phyloP scores from a whole-genome alignment of 2,329 filamentous ascomycete species.

The Colletotrichum cordylinicola region DNA sequence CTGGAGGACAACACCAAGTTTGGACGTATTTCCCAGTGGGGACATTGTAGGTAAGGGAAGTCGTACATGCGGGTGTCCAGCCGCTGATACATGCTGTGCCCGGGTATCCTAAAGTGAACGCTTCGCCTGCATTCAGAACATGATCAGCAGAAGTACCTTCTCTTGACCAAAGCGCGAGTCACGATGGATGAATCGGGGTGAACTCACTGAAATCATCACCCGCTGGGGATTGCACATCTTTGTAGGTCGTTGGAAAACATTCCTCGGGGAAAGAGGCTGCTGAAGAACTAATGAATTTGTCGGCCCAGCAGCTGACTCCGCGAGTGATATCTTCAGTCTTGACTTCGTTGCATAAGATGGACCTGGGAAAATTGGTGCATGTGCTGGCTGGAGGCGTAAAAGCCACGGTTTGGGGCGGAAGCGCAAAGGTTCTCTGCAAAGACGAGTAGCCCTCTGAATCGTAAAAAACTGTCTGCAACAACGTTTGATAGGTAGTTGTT shows the following conservation, averaged over 20 bases:
- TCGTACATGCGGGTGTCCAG: conserved; percentile 4
- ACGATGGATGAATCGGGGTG: neutral
- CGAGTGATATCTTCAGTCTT: neutral
- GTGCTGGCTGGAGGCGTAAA: neutral
- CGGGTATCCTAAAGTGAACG: neutral
- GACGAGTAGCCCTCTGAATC: neutral
- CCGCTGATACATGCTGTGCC: conserved; percentile 11
- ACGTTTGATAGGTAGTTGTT: neutral
- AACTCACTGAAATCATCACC: neutral
- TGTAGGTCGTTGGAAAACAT: neutral
- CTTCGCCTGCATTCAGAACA: neutral
- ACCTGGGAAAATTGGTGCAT: neutral
- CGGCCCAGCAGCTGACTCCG: neutral
- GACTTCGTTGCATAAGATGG: neutral
- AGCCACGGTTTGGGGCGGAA: neutral
- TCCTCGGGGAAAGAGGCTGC: neutral
- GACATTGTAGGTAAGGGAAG: neutral
- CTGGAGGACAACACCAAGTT: conserved; percentile 1
- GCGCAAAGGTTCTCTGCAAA: neutral
- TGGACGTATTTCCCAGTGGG: neutral
- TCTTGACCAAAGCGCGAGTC: neutral
- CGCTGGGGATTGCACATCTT: neutral
- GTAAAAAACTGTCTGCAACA: neutral
- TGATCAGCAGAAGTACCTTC: neutral
- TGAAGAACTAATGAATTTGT: neutral